A percentile compares a stretch with the other conserved stretches of the same genome.
These are phyloP conservation scores for Herpetospermum pedunculosum DNA, from an alignment of 306 rosid species.

Conservation along the genomic window DNA sequence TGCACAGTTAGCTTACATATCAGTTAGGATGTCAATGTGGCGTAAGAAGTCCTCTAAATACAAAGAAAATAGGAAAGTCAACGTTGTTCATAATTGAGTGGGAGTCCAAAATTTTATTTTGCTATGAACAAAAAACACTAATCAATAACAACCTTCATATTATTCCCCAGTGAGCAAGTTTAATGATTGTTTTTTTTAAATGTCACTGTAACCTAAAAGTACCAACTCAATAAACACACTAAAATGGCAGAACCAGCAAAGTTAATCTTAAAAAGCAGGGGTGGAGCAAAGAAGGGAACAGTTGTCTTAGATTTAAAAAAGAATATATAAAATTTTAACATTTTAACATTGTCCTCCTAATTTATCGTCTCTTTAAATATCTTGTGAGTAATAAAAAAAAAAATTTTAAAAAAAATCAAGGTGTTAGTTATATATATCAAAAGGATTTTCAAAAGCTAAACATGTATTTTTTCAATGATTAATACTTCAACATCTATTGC, in stretches of 20 bases:
- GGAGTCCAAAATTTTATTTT: background rate
- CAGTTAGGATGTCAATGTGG: no score
- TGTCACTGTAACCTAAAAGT: background rate
- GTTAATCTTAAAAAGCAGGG: background rate
- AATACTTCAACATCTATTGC: background rate
- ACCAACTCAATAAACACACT: background rate
- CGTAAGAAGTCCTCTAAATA: background rate
- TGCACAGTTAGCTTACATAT: background rate
- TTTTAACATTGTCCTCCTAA: background rate
- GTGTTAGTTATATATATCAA: background rate
- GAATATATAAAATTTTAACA: background rate
- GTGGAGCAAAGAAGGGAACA: background rate
- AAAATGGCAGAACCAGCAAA: background rate
- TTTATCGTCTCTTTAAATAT: background rate
- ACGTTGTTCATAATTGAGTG: background rate
- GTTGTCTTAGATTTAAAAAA: background rate
- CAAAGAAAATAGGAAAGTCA: background rate
- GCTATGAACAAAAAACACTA: background rate
- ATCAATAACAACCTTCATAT: background rate
- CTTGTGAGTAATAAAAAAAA: background rate
- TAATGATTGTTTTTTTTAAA: background rate
- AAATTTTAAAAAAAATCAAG: background rate
- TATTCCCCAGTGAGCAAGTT: background rate
- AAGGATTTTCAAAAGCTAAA: background rate
- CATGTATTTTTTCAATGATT: background rate